Evolutionary conservation across 495 filamentous ascomycete species (phyloP), one percentile per base, ranked within the genome.

Genomic region (Beverwykella pulmonaria): DNA sequence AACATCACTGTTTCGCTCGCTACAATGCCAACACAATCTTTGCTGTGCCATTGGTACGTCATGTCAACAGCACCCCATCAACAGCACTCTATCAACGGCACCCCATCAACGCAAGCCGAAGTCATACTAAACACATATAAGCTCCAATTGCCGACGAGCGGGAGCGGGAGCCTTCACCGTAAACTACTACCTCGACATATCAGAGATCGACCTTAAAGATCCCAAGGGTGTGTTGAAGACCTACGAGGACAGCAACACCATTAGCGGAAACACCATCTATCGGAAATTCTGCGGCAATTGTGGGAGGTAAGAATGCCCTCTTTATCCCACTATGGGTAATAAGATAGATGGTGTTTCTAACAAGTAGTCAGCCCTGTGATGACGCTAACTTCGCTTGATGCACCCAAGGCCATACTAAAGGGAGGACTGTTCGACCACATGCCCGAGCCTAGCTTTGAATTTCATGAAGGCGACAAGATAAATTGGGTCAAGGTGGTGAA

Each of bases 11-110:
- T 68, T 14, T 52, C 1, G 17, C 23, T 68, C 5, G 8, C 57
- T 7, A 23, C 26, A 12, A 34, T 50, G 25, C 64, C 48, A 5
- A 23, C 19, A 2, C 8, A 53, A 23, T 58, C 65, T 1, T 10
- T 46, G 1, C 27, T 68, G 17, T 68, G 65, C 54, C 58, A 68
- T 30, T 68, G 65, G 65, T 68, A 20, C 12, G 65, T 61, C 7
- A n/a, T n/a, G n/a, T 44, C 22, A 15, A 0, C 44, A 39, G 10
- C 47, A 10, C 14, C 10, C 30, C 30, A 27, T 36, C 53, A 19
- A 8, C 30, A 12, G 12, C 12, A 4, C 30, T 34, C 30, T 12
- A n/a, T 44, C 22, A 15, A 0, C 44, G 23, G 10, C 47, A 10
- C 14, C 7, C 34, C 23, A 25, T 41, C 53, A 20, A 15, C 26